Evolutionary conservation across 352 stramenopile genomes (phyloP).

Genomic region (Globisporangium okanoganense): DNA sequence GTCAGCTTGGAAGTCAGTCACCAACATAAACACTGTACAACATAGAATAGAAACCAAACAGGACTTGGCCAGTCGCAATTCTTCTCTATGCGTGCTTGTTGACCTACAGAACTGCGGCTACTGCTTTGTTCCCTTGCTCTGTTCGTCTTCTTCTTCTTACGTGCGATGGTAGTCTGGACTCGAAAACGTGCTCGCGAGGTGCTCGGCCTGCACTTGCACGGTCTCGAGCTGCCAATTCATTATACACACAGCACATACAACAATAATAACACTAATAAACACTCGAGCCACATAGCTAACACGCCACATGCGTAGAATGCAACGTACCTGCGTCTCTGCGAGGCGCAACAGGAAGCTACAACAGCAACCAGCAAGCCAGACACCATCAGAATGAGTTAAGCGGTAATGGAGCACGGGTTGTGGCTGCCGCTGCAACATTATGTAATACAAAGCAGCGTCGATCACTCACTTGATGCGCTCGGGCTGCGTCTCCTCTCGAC

Average conservation of each 20-base stretch:
- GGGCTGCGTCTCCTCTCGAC: conserved; percentile 42
- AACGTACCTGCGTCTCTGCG: conserved; percentile 52
- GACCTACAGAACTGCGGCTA: not conserved
- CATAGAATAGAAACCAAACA: conserved; percentile 3
- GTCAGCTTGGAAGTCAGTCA: not conserved
- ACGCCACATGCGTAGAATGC: not conserved
- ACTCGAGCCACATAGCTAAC: not conserved
- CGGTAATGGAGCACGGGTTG: not conserved
- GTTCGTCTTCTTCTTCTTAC: conserved; percentile 3
- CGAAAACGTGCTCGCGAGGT: conserved; percentile 56
- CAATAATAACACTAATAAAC: not conserved
- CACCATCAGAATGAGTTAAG: not conserved
- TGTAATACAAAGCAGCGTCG: not conserved
- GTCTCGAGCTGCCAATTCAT: conserved; percentile 48
- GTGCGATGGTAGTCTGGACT: conserved; percentile 61
- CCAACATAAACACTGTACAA: conserved; percentile 2
- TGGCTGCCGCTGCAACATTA: not conserved
- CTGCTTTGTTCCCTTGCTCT: not conserved
- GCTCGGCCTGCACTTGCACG: conserved; percentile 62
- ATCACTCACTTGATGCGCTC: conserved; percentile 52
- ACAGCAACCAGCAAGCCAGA: not conserved
- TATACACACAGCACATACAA: not conserved
- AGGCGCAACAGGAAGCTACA: conserved; percentile 43
- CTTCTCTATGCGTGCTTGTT: conserved; percentile 1
- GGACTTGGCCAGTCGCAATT: not conserved